Percentiles rank a stretch among this genome's conserved stretches.
Conservation (phyloP, 2,329 filamentous ascomycete genomes). For the Alternaria triticimaculans region DNA sequence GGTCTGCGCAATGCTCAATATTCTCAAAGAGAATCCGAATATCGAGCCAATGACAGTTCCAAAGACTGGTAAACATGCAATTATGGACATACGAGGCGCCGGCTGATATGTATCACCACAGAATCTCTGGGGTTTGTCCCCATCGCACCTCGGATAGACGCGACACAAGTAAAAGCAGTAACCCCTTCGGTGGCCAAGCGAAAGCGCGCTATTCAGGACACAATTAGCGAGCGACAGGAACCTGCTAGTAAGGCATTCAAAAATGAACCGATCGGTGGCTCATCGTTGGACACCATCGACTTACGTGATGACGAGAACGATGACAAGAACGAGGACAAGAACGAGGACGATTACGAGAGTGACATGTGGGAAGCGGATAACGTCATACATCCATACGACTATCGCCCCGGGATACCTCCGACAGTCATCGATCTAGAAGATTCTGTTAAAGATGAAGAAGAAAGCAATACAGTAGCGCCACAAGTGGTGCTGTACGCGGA, state of each 20-base stretch:
- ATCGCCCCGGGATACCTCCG: background rate
- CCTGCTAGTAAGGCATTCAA: background rate
- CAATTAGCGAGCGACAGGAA: background rate
- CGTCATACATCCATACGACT: too few relatives aligned
- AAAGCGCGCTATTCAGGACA: background rate
- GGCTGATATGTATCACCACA: background rate
- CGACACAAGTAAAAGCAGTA: background rate
- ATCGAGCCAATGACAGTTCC: background rate
- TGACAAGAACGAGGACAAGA: background rate
- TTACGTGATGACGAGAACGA: background rate
- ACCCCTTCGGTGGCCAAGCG: background rate
- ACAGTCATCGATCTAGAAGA: background rate
- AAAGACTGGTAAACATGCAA: background rate
- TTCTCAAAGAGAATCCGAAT: background rate
- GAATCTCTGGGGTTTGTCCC: rapidly evolving
- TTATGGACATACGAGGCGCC: background rate
- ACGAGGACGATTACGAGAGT: background rate
- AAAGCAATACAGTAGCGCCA: background rate
- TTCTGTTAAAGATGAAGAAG: background rate
- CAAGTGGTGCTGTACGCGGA: background rate
- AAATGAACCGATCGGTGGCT: background rate
- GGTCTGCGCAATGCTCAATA: background rate
- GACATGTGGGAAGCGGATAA: too few relatives aligned
- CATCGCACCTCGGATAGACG: background rate
- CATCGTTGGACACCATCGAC: background rate